Base-by-base conservation (phyloP, 805 yeast species). In the Lipomyces starkeyi region DNA sequence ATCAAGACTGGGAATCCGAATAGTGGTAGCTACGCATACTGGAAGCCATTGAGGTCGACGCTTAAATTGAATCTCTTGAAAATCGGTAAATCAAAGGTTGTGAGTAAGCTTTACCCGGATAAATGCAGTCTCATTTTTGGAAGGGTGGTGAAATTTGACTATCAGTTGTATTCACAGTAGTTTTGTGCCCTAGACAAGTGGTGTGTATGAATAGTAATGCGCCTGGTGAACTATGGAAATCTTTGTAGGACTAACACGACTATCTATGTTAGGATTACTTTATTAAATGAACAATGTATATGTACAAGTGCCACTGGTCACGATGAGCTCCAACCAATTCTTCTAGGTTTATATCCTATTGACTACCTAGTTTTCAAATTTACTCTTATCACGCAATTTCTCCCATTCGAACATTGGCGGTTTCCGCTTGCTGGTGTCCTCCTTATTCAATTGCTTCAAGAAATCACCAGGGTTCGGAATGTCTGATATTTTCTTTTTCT, bases 1-100 rank as follows among this genome's bases (percentile, higher is more conserved):
- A 74, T 75, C 35, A 59, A 57, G 52, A 59, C 59, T 11, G 76
- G 76, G 1, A 65, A 49, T 54, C 78, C 78, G 5, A 76, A 76
- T 56, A 40, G 43, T 8, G 32, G 29, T 3, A 67, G 69, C 14
- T 63, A 63, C 40, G 32, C 54, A 5, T 20, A 25, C 20, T 75
- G 77, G 78, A 8, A 59, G 25, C 59, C 65, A 5, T 63, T 70
- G 20, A 43, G n/a, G 35, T 27, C 62, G 14, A n/a, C 25, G 3
- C n/a, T 20, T 27, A 47, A 63, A 20, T 20, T 65, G 20, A 58
- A 68, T 57, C 63, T 61, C 8, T 53, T 64, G 14, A n/a, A 54
- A 14, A 37, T 47, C n/a, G 71, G 73, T 5, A n/a, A 52, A 9
- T 61, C 55, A 20, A 59, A 55, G 17, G 25, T 65, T 22, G n/a